phyloP scores from a whole-genome alignment of 1,284 basidiomycete genomes.

The Ustilago cynodontis region DNA sequence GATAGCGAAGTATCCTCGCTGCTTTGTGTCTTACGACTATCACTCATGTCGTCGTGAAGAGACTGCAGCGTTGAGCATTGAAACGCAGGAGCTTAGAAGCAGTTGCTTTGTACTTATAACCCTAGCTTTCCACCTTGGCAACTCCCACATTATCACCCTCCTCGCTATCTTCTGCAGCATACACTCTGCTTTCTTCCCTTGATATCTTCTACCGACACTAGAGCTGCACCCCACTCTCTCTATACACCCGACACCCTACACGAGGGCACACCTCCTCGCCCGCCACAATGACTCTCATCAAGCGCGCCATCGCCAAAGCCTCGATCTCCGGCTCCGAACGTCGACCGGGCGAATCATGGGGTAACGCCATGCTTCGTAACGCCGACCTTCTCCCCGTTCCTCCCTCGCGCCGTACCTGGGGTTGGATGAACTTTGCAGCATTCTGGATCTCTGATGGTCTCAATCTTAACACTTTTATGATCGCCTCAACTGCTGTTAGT shows the following conservation, averaged over 20 bases:
- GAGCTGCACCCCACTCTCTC: not conserved
- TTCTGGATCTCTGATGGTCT: constrained; percentile 67
- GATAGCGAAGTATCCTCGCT: constrained; percentile 1
- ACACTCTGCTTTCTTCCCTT: not conserved
- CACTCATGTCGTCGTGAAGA: too few relatives aligned
- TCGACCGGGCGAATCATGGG: constrained; percentile 39
- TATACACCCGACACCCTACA: not conserved
- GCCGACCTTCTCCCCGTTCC: constrained; percentile 58
- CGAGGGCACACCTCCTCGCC: not conserved
- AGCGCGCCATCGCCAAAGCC: constrained; percentile 34
- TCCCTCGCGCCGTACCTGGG: constrained; percentile 58
- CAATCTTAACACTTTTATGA: constrained; percentile 61
- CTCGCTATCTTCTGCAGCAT: not conserved
- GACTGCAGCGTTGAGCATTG: too few relatives aligned
- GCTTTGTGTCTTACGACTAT: constrained; percentile 1
- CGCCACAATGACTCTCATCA: constrained; percentile 31
- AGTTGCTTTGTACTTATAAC: not conserved
- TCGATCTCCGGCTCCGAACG: constrained; percentile 45
- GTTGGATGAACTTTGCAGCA: constrained; percentile 45
- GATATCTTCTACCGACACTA: not conserved
- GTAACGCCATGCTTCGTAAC: constrained; percentile 50
- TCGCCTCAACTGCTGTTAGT: constrained; percentile 40
- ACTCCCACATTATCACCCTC: not conserved
- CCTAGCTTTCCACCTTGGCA: not conserved
- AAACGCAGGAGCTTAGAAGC: too few relatives aligned